Conservation (phyloP, 805 yeast species). For the Suhomyces xylopsoci region DNA sequence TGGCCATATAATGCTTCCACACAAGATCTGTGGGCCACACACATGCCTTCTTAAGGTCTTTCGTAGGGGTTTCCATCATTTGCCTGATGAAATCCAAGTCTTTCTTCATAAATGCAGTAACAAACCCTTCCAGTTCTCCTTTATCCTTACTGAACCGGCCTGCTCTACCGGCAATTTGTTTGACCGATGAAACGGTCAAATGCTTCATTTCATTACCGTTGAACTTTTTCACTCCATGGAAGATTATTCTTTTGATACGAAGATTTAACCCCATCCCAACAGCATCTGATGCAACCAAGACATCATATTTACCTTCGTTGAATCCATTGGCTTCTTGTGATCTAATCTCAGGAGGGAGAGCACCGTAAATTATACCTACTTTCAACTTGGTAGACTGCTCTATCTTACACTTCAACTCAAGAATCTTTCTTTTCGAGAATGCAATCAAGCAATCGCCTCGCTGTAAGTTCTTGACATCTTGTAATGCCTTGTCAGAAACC, state of each 20-base stretch:
- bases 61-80: constrained; percentile 50
- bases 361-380: constrained; percentile 92
- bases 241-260: constrained; percentile 76
- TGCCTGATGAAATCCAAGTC: constrained; percentile 46
- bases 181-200: constrained; percentile 64
- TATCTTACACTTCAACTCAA: constrained; percentile 64
- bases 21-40: constrained; percentile 78
- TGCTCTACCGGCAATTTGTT: constrained; percentile 96
- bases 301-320: constrained; percentile 74
- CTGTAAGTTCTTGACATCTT: constrained; percentile 37
- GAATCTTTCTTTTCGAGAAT: constrained; percentile 72
- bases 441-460: constrained; percentile 90
- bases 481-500: constrained; percentile 43
- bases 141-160: constrained; percentile 59
- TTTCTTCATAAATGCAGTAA: constrained; percentile 48
- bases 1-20: constrained; percentile 64
- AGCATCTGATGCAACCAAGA: constrained; percentile 94
- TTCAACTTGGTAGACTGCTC: constrained; percentile 59
- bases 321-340: constrained; percentile 77
- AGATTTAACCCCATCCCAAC: constrained; percentile 96
- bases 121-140: constrained; percentile 44
- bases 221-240: constrained; percentile 64
- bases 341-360: constrained; percentile 92
- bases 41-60: constrained; percentile 55
- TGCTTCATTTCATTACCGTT: constrained; percentile 53